phyloP scores from a whole-genome alignment of 1,284 basidiomycete genomes.

The Testicularia cyperi region DNA sequence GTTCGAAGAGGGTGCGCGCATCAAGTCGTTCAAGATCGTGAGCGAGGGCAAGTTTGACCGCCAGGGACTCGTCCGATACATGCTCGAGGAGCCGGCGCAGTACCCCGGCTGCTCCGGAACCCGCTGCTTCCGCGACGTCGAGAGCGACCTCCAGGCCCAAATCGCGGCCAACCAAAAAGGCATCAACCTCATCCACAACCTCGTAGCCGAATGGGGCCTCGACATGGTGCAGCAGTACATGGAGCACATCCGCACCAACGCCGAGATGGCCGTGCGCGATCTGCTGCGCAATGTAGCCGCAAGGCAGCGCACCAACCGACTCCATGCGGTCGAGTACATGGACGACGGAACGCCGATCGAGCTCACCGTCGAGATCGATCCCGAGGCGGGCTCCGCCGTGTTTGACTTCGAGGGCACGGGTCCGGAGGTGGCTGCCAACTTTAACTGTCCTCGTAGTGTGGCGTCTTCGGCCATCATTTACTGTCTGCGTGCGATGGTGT shows the following conservation, averaged over 20 bases:
- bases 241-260: conserved; percentile 75
- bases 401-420: conserved; percentile 85
- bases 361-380: conserved; percentile 78
- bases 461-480: conserved; percentile 93
- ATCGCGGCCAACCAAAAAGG: conserved; percentile 95
- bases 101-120: conserved; percentile 65
- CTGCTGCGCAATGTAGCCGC: conserved; percentile 77
- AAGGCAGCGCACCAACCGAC: conserved; percentile 67
- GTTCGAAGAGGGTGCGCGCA: conserved; percentile 90
- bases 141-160: conserved; percentile 92
- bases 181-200: conserved; percentile 63
- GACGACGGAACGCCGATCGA: conserved; percentile 67
- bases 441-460: conserved; percentile 74
- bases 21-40: conserved; percentile 91
- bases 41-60: conserved; percentile 76
- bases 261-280: conserved; percentile 82
- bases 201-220: conserved; percentile 83
- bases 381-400: conserved; percentile 74
- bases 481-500: conserved; percentile 86
- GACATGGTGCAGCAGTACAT: conserved; percentile 72
- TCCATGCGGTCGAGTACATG: conserved; percentile 69
- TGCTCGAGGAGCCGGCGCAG: conserved; percentile 81
- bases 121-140: conserved; percentile 72
- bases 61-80: conserved; percentile 72
- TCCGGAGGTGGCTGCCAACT: conserved; percentile 82